Conservation (phyloP, 1,284 basidiomycete genomes). For the Puccinia hordei region DNA sequence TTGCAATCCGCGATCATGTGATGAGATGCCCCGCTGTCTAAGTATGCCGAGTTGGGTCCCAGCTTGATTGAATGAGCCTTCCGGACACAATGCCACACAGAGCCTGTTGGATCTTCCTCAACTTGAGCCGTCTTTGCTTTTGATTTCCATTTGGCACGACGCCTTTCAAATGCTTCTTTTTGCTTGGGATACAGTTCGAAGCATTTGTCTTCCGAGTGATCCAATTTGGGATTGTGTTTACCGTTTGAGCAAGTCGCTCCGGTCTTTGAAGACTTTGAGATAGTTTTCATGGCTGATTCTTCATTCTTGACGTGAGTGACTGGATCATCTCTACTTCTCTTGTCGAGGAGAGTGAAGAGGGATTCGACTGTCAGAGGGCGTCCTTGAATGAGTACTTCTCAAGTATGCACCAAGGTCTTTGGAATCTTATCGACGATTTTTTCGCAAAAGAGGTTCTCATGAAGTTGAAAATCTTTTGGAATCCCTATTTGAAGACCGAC, state of each 20-base stretch:
- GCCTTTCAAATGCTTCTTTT: not conserved
- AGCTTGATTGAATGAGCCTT: not conserved
- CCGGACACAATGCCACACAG: no score
- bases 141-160: not conserved
- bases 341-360: not conserved
- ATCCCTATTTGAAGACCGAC: no score
- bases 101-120: not conserved
- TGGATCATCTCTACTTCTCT: not conserved
- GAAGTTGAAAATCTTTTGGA: no score
- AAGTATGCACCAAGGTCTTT: no score
- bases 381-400: no score
- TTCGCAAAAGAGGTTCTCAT: no score
- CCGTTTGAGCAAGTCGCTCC: not conserved
- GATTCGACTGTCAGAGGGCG: not conserved
- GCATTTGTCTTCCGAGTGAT: not conserved
- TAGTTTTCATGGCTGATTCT: not conserved
- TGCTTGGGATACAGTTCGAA: not conserved
- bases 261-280: not conserved
- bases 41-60: not conserved
- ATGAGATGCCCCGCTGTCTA: conserved; percentile 21
- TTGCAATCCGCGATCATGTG: no score
- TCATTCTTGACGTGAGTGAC: not conserved
- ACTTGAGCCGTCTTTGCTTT: not conserved
- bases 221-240: conserved; percentile 10
- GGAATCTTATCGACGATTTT: no score